phyloP scores from a whole-genome alignment of 2,329 filamentous ascomycete genomes.

The Fusarium falciforme region DNA sequence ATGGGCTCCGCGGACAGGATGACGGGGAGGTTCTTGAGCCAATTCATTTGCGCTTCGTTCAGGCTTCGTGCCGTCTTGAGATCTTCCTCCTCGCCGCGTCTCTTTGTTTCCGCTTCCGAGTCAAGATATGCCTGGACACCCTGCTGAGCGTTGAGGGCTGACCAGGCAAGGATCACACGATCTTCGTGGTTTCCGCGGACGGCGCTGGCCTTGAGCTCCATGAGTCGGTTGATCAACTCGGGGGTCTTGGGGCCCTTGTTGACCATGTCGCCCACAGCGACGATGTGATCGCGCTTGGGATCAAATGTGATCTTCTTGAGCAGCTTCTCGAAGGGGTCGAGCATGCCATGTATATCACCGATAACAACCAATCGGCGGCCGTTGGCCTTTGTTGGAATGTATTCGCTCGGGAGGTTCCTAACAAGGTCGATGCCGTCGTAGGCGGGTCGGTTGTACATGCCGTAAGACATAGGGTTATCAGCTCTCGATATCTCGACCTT shows the following conservation, averaged over 20 bases:
- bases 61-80: slow-evolving; percentile 68
- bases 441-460: slow-evolving; percentile 52
- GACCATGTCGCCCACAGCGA: slow-evolving; percentile 83
- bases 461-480: slow-evolving; percentile 55
- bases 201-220: slow-evolving; percentile 78
- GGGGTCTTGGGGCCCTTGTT: slow-evolving; percentile 87
- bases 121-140: slow-evolving; percentile 45
- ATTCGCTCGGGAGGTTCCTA: slow-evolving; percentile 44
- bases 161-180: slow-evolving; percentile 76
- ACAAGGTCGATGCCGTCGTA: slow-evolving; percentile 49
- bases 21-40: slow-evolving; percentile 79
- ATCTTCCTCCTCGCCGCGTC: slow-evolving; percentile 52
- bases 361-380: slow-evolving; percentile 79
- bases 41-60: slow-evolving; percentile 70
- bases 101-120: slow-evolving; percentile 39
- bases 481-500: slow-evolving; percentile 41
- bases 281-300: slow-evolving; percentile 71
- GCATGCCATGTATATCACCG: slow-evolving; percentile 94
- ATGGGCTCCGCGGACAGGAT: slow-evolving; percentile 79
- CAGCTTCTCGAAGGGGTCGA: slow-evolving; percentile 71
- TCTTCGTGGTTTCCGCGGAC: slow-evolving; percentile 97
- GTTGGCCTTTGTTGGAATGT: slow-evolving; percentile 50
- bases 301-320: slow-evolving; percentile 75
- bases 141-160: slow-evolving; percentile 39
- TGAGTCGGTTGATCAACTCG: slow-evolving; percentile 81